Percentiles rank a stretch among this genome's conserved stretches.
Conservation (phyloP, 345 rosid genomes). For the Heritiera littoralis region DNA sequence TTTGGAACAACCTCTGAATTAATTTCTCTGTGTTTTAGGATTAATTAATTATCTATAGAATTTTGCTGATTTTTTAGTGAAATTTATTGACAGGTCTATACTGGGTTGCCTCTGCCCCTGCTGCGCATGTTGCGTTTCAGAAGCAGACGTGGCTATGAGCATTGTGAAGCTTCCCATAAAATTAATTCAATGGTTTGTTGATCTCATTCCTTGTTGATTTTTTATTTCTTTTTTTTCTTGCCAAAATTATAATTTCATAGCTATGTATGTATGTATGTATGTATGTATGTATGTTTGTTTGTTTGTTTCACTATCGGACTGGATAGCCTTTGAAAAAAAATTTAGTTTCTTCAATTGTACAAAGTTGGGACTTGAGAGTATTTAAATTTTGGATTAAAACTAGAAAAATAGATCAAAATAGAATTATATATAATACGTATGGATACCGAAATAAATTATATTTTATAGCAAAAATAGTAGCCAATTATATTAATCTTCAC, state of each 20-base stretch:
- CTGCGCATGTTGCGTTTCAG: background rate
- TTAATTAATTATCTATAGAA: no score
- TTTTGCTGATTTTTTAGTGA: background rate
- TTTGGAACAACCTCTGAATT: no score
- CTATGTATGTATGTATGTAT: background rate
- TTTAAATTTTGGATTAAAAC: no score
- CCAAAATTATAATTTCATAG: background rate
- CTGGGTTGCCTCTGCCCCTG: conserved; percentile 25
- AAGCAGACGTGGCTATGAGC: conserved; percentile 2
- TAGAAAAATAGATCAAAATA: no score
- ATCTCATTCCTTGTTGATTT: conserved; percentile 25
- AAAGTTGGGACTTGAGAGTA: no score
- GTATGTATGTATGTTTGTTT: no score
- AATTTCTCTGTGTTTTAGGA: no score
- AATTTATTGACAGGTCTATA: background rate
- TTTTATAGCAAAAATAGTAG: no score
- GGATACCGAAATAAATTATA: no score
- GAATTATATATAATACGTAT: no score
- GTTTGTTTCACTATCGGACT: background rate
- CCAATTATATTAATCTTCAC: no score
- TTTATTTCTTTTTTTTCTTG: background rate
- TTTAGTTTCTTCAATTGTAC: no score
- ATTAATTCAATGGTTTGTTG: conserved; percentile 10
- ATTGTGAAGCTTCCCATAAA: conserved; percentile 20
- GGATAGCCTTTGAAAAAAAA: background rate